phyloP scores from a whole-genome alignment of 352 stramenopile genomes.

The Pythium rhizo-oryzae region DNA sequence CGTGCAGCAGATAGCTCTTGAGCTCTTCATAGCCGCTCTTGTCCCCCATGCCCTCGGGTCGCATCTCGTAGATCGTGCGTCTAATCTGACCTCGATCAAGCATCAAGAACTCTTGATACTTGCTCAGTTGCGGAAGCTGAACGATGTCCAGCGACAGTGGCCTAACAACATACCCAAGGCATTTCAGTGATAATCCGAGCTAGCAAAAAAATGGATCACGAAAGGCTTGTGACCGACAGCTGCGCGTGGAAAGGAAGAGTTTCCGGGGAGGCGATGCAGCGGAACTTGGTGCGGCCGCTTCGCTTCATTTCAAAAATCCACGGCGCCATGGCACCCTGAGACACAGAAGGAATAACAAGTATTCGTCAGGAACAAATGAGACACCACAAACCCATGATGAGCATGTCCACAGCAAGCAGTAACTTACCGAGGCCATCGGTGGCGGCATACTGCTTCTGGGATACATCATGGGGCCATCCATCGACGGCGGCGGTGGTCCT shows the following conservation, averaged over 20 bases:
- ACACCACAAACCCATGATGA: too few relatives aligned
- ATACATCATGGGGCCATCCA: constrained; percentile 14
- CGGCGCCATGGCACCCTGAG: constrained; percentile 24
- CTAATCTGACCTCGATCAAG: constrained; percentile 50
- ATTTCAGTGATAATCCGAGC: too few relatives aligned
- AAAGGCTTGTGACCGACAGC: too few relatives aligned
- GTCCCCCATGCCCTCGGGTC: constrained; percentile 58
- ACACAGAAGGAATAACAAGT: constrained; percentile 18
- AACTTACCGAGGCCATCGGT: background rate
- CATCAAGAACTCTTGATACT: constrained; percentile 70
- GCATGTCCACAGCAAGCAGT: background rate
- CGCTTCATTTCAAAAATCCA: constrained; percentile 57
- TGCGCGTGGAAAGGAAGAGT: constrained; percentile 30
- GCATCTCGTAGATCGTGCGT: constrained; percentile 70
- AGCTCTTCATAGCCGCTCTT: constrained; percentile 63
- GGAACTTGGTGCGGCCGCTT: constrained; percentile 49
- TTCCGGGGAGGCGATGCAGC: constrained; percentile 44
- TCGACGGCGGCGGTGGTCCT: background rate
- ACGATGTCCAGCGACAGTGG: constrained; percentile 66
- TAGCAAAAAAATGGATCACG: too few relatives aligned
- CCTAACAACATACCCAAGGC: too few relatives aligned
- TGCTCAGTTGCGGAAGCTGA: constrained; percentile 56
- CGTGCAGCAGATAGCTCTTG: constrained; percentile 59
- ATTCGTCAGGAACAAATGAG: background rate
- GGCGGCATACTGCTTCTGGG: constrained; percentile 10